A percentile compares a stretch with the other conserved stretches of the same genome.
These are phyloP conservation scores for Colletotrichum sp. DNA, from an alignment of 2,329 filamentous ascomycete genomes.

Conservation along the genomic window DNA sequence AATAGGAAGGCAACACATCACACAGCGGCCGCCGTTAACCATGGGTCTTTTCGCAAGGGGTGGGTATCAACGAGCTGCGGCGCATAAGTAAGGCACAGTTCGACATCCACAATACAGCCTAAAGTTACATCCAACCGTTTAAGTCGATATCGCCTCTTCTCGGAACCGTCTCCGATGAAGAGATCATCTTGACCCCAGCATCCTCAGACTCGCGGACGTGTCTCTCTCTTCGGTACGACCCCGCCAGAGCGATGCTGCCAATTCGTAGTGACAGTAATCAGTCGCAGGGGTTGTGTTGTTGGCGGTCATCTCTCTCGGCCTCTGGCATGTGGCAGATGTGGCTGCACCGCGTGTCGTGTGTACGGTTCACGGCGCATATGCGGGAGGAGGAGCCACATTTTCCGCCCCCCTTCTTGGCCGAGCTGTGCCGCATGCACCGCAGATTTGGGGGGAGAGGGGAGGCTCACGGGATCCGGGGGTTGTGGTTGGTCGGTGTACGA, in stretches of 20 bases:
- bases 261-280: background rate
- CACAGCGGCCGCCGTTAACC: background rate
- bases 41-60: background rate
- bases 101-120: background rate
- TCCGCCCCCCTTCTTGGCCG: background rate
- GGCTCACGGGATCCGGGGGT: background rate
- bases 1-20: background rate
- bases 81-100: background rate
- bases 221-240: background rate
- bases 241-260: background rate
- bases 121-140: background rate
- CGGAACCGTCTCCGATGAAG: background rate
- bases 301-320: background rate
- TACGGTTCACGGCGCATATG: conserved; percentile 4
- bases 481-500: conserved; percentile 13
- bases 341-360: background rate
- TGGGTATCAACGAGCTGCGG: background rate
- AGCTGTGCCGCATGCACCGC: background rate
- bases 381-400: background rate
- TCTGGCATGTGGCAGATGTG: background rate
- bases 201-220: background rate
- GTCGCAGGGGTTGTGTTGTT: background rate
- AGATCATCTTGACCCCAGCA: background rate
- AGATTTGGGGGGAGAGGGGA: background rate
- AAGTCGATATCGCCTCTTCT: background rate